These are phyloP conservation scores for Triticum turgidum DNA, from an alignment of 176 grass and related monocot genomes.

Conservation along the genomic window DNA sequence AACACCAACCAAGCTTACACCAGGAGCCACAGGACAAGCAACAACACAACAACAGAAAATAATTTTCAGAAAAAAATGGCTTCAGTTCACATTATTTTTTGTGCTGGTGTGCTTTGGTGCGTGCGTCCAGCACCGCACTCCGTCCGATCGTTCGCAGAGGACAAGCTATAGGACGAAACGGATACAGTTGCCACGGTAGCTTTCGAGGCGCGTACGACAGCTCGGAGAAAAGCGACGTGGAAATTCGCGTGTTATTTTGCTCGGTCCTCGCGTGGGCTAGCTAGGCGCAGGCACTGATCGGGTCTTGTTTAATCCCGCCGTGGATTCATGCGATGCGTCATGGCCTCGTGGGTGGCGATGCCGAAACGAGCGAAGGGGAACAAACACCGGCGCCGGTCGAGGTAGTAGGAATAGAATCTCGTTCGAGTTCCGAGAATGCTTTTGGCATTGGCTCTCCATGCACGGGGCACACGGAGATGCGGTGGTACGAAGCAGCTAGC, in stretches of 20 bases:
- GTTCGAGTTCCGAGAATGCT: conserved; percentile 11
- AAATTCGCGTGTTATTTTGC: conserved; percentile 29
- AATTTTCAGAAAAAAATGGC: neutral
- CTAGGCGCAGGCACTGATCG: neutral
- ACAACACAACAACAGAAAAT: neutral
- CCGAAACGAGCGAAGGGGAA: conserved; percentile 4
- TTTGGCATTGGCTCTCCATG: neutral
- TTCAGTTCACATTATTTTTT: neutral
- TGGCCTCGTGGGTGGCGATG: neutral
- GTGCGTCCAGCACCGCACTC: neutral
- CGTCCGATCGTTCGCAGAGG: conserved; percentile 21
- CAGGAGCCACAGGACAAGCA: too few species aligned
- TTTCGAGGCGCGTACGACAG: conserved; percentile 29
- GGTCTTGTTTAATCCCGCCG: conserved; percentile 5
- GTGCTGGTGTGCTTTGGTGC: neutral
- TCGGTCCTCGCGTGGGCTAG: conserved; percentile 20
- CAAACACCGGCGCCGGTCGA: conserved; percentile 11
- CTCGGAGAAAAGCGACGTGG: neutral
- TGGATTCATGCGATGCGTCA: neutral
- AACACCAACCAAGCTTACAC: too few species aligned
- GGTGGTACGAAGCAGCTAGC: conserved; percentile 10
- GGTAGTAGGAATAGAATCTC: conserved; percentile 21
- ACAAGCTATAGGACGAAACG: conserved; percentile 1
- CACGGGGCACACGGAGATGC: conserved; percentile 3
- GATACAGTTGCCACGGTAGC: conserved; percentile 29